A percentile compares a stretch with the other conserved stretches of the same genome.
phyloP scores from a whole-genome alignment of 2,329 filamentous ascomycete genomes.

The Xylaria sp. region DNA sequence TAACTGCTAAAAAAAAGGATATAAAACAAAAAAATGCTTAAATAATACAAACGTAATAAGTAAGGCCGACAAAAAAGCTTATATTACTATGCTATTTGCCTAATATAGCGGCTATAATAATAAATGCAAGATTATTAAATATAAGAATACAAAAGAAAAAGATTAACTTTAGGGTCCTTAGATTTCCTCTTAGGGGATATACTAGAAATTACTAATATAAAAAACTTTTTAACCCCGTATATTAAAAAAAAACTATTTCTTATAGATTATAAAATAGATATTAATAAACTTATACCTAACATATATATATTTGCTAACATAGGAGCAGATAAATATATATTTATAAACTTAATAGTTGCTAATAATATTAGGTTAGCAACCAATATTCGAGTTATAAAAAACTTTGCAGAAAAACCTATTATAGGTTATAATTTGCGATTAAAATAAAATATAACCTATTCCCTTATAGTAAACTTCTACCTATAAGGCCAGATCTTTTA shows the following conservation, averaged over 20 bases:
- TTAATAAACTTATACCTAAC: background rate
- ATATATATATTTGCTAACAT: background rate
- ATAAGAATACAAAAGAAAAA: background rate
- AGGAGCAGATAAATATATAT: background rate
- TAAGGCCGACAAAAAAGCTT: background rate
- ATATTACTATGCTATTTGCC: background rate
- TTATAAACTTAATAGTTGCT: background rate
- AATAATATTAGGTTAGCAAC: background rate
- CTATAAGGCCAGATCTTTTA: background rate
- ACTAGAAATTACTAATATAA: background rate
- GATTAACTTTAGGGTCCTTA: background rate
- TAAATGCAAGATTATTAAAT: background rate
- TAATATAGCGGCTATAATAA: background rate
- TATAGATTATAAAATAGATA: background rate
- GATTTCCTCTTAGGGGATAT: background rate
- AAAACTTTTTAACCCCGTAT: background rate
- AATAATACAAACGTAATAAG: background rate
- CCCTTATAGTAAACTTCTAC: background rate
- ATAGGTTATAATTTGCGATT: background rate
- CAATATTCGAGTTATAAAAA: background rate
- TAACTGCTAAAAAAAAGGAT: background rate
- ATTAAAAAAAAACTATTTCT: background rate
- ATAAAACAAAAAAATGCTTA: background rate
- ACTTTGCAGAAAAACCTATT: background rate
- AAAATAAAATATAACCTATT: background rate